Evolutionary conservation across 2,329 filamentous ascomycete species (phyloP), one percentile per base, ranked within the genome.

Genomic region (Monosporascus sp.): DNA sequence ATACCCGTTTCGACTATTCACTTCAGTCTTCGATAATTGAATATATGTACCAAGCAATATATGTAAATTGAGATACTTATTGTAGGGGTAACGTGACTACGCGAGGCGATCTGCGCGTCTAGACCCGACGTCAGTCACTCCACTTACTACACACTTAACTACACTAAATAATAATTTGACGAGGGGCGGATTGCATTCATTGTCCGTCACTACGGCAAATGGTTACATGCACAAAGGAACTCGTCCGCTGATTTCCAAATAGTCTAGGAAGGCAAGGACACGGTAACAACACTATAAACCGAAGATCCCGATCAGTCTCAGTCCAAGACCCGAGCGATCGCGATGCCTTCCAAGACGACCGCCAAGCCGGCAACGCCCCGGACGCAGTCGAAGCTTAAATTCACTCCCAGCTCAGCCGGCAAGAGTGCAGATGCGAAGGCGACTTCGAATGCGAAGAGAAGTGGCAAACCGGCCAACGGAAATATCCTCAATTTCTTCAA

Each of bases 401-500:
- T 68, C 39, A 56, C 60, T 27, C 50, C 60, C 20, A 50, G 56
- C 6, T 54, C 54, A 27, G 52, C 52, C 25, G 44, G 44, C 15
- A 58, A 57, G n/a, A 53, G 57, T 42, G 38, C 52, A 9, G 57
- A 50, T 20, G 52, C 55, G 38, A 65, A 64, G 51, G 62, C 60
- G 14, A 50, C 18, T 9, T 42, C 61, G 0, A 55, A 56, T 22
- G 57, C 58, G 15, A 68, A 63, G 56, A 65, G 70, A 58, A 24
- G 39, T 14, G 17, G 42, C 42, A 72, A 69, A 49, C 63, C 72
- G 3, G 60, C 73, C 1, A 89, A 89, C 61, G 75, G 77, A 6
- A 90, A 84, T 57, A 90, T 90, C 34, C 70, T 90, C 15, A 89
- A 71, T 57, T 91, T 90, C 68, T 91, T 91, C 65, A 84, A 88